These are phyloP conservation scores for Cenchrus fungigraminus DNA, from an alignment of 176 grass and related monocot genomes.

Conservation along the genomic window DNA sequence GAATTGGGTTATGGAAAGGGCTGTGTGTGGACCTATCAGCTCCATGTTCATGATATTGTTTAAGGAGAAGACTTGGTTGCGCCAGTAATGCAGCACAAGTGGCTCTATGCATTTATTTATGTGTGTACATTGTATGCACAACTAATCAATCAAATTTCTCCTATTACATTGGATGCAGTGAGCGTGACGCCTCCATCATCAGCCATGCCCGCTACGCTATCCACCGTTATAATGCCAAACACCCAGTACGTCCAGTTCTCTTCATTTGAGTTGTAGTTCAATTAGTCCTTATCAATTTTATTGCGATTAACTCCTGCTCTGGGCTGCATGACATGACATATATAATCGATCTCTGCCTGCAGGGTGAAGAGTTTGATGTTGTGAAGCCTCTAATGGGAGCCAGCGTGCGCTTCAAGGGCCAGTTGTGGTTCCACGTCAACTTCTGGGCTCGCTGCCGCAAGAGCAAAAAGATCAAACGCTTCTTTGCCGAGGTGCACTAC, in stretches of 20 bases:
- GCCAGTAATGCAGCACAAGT: too few relatives aligned
- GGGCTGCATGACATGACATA: background rate
- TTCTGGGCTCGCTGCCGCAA: constrained; percentile 19
- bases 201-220: background rate
- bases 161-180: background rate
- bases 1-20: too few relatives aligned
- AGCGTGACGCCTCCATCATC: constrained; percentile 17
- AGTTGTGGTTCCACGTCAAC: constrained; percentile 19
- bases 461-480: constrained; percentile 1
- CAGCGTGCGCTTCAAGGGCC: background rate
- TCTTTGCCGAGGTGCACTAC: constrained; percentile 41
- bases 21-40: too few relatives aligned
- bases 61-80: too few relatives aligned
- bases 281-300: background rate
- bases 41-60: too few relatives aligned
- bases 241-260: background rate
- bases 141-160: background rate
- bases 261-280: background rate
- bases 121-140: background rate
- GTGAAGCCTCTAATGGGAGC: background rate
- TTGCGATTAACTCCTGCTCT: background rate
- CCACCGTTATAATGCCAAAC: constrained; percentile 16
- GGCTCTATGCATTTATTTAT: too few relatives aligned
- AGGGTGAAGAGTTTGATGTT: constrained; percentile 13
- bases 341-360: background rate